A percentile compares a stretch with the other conserved stretches of the same genome.
These are phyloP conservation scores for sorghum (Sorghum bicolor) DNA, from an alignment of 176 grass and related monocot species.

Conservation along the genomic window Sorghum_bicolor_NCBIv3 NC_012873.2:59414001-59414500, in stretches of 20 bases:
- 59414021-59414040: slow-evolving; percentile 63
- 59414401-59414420: not conserved
- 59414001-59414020: slow-evolving; percentile 60
- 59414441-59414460: not conserved
- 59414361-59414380: not conserved
- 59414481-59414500: not conserved
- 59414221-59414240: slow-evolving; percentile 96
- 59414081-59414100: slow-evolving; percentile 71
- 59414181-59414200: slow-evolving; percentile 76
- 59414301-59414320: not conserved
- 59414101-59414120: slow-evolving; percentile 96
- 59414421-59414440: not conserved
- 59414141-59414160: slow-evolving; percentile 47
- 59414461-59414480: not conserved
- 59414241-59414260: slow-evolving; percentile 75
- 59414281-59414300: not conserved
- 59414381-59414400: not conserved
- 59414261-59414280: slow-evolving; percentile 41
- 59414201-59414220: slow-evolving; percentile 82
- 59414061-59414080: slow-evolving; percentile 48
- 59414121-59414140: slow-evolving; percentile 74
- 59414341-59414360: not conserved
- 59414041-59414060: slow-evolving; percentile 99
- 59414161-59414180: slow-evolving; percentile 42
- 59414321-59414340: not conserved